Conservation (phyloP, 805 yeast genomes). For the Wickerhamiella cacticola region DNA sequence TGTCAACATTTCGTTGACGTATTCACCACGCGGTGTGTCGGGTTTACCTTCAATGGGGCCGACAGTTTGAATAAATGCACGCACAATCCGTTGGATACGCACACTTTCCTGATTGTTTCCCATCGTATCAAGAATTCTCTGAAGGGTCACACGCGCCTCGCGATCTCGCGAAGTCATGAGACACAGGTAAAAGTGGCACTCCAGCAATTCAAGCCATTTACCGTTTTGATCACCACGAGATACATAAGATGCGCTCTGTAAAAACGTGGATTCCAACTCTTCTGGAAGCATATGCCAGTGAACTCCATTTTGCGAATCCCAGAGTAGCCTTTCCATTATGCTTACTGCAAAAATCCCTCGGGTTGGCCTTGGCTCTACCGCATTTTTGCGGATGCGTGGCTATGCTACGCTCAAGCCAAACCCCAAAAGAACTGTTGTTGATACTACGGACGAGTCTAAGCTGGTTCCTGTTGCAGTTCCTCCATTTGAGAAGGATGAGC, state of each 20-base stretch:
- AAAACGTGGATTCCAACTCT: slow-evolving; percentile 34
- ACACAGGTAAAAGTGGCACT: slow-evolving; percentile 57
- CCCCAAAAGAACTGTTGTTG: slow-evolving; percentile 22
- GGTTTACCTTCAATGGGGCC: slow-evolving; percentile 45
- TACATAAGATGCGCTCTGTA: slow-evolving; percentile 33
- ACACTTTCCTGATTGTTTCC: slow-evolving; percentile 37
- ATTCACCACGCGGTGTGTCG: slow-evolving; percentile 25
- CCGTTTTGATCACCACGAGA: slow-evolving; percentile 23
- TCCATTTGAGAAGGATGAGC: slow-evolving; percentile 16
- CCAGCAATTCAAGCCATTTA: slow-evolving; percentile 48
- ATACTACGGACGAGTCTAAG: slow-evolving; percentile 19
- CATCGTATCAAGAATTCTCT: slow-evolving; percentile 55
- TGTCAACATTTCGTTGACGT: slow-evolving; percentile 16
- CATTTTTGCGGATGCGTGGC: not conserved
- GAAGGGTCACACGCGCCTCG: slow-evolving; percentile 58
- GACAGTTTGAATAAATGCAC: slow-evolving; percentile 25
- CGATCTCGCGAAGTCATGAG: slow-evolving; percentile 51
- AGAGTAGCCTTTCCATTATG: slow-evolving; percentile 6
- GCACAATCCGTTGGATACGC: slow-evolving; percentile 31
- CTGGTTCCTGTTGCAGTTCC: slow-evolving; percentile 20
- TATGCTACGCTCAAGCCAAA: slow-evolving; percentile 15
- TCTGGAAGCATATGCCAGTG: slow-evolving; percentile 40
- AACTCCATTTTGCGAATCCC: slow-evolving; percentile 34
- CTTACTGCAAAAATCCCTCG: slow-evolving; percentile 1
- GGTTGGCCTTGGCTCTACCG: not conserved